Evolutionary conservation across 2,329 filamentous ascomycete genomes (phyloP).

Genomic region (Cytospora leucostoma): DNA sequence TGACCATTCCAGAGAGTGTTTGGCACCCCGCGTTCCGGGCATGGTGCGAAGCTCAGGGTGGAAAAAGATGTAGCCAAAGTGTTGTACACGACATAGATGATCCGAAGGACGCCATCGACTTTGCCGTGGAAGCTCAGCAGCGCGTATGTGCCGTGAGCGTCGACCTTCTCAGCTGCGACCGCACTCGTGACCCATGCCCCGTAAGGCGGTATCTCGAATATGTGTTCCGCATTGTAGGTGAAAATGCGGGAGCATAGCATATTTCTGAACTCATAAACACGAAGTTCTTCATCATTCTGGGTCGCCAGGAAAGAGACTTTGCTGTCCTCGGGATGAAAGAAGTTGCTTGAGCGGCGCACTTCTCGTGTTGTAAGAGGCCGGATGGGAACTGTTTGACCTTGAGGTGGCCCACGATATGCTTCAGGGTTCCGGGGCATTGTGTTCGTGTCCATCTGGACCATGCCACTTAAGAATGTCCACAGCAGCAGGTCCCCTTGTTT

Average conservation of each 20-base stretch:
- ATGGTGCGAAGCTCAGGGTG: not conserved
- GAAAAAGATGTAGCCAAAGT: conserved; percentile 4
- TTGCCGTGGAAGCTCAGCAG: not conserved
- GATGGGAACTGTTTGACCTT: not conserved
- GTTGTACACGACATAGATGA: conserved; percentile 12
- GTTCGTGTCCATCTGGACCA: conserved; percentile 7
- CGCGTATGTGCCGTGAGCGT: conserved; percentile 15
- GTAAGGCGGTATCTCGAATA: not conserved
- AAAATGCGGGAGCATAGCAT: conserved; percentile 3
- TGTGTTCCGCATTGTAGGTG: not conserved
- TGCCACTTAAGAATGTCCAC: conserved; percentile 6
- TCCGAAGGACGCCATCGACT: not conserved
- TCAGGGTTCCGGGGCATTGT: not conserved
- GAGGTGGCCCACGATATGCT: not conserved
- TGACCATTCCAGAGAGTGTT: conserved; percentile 9
- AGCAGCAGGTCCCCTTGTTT: not conserved
- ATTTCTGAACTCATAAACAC: conserved; percentile 12
- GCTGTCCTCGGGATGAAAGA: conserved; percentile 9
- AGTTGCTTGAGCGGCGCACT: not conserved
- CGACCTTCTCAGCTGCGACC: not conserved
- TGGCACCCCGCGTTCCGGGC: not conserved
- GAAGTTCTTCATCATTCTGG: not conserved
- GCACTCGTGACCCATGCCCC: no score
- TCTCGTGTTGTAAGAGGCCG: not conserved
- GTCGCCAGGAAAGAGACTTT: conserved; percentile 7